phyloP scores from a whole-genome alignment of 2,329 filamentous ascomycete genomes.

The Xylaria sp. region DNA sequence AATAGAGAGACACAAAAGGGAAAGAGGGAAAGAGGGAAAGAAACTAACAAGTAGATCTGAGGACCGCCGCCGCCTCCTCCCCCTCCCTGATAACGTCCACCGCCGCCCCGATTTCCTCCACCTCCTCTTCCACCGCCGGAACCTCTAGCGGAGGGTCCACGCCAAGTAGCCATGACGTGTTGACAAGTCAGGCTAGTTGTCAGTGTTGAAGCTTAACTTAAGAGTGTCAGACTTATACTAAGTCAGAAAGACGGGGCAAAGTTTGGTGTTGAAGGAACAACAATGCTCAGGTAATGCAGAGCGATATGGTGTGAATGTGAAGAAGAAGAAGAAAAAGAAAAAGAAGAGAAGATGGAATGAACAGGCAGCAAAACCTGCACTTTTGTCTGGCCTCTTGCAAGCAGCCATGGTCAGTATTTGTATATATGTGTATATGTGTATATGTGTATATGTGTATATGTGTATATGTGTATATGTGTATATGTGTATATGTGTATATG shows the following conservation, averaged over 20 bases:
- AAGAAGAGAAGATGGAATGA: too few relatives aligned
- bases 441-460: too few relatives aligned
- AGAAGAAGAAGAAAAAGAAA: too few relatives aligned
- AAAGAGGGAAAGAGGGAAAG: neutral
- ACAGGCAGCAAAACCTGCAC: too few relatives aligned
- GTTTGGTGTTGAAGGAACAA: too few relatives aligned
- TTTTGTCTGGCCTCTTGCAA: too few relatives aligned
- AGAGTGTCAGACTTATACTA: neutral
- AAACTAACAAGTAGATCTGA: conserved; percentile 4
- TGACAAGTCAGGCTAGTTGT: neutral
- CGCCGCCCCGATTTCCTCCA: neutral
- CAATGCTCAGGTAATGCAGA: too few relatives aligned
- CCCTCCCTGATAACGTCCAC: neutral
- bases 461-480: too few relatives aligned
- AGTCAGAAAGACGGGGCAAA: neutral
- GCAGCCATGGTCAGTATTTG: too few relatives aligned
- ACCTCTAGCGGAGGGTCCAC: neutral
- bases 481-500: too few relatives aligned
- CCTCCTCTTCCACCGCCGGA: neutral
- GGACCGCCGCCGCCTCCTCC: neutral
- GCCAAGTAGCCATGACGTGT: conserved; percentile 8
- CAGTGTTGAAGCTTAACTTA: neutral
- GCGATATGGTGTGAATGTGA: too few relatives aligned
- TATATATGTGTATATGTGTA: too few relatives aligned
- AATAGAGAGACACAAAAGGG: neutral